Base-by-base conservation (phyloP, 1,139 yeast genomes). In the Debaryomyces udenii region DNA sequence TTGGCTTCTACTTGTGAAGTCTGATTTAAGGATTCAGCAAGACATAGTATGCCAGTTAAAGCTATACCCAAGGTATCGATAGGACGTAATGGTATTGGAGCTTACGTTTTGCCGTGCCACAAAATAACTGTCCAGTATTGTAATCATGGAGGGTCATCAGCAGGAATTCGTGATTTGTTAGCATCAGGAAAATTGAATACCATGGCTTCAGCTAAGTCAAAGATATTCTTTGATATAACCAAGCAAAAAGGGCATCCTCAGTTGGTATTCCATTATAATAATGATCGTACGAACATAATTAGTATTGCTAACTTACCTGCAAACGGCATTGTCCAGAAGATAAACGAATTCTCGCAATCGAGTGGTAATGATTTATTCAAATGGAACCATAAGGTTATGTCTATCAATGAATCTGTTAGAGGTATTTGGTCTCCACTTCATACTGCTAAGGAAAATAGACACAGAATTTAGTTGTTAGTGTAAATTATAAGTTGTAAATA, bases 381-480 rank as follows among this genome's bases (percentile, higher is more conserved):
- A 52, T 70, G 52, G 56, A 73, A 73, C 61, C 82, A 85, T 50
- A 84, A 86, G 52, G 98, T 93, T 31, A 78, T 81, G 61, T 84
- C 96, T 33, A 64, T 76, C 45, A 93, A 91, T 62, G 80, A 79
- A 46, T 84, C 96, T 38, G 93, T 93, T 13, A 85, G 99, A 75
- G 99, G 99, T 56, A 76, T 93, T 40, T 93, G 99, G 99, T 89
- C 97, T 37, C 99, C 99, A 42, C 75, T 93, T 72, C 97, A 93
- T 61, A 81, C 78, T 40, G 82, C 81, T 46, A 84, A 86, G 61
- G 70, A 72, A 29, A 72, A 70, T 58, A 81, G 95, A 66, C 83
- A 79, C 68, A 83, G 76, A 57, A 78, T 88, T 41, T 87, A 70
- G 59, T 16, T 11, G 31, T 27, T 20, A 24, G 26, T 28, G 33